Base-by-base conservation (phyloP, 2,329 filamentous ascomycete species). In the Fusarium sp. region DNA sequence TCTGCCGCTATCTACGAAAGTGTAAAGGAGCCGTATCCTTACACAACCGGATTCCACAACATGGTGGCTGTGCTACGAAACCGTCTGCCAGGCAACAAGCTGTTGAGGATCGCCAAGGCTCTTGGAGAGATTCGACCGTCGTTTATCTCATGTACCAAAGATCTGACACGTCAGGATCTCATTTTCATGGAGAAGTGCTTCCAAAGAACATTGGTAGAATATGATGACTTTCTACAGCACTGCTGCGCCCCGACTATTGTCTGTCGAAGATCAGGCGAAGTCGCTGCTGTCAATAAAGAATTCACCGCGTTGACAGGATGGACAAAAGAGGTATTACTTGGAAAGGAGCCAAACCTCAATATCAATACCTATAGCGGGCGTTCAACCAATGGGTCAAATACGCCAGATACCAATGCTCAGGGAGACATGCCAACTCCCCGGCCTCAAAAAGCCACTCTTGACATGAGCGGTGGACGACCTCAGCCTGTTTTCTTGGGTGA, bases 101-200 rank as follows among this genome's bases (percentile, higher is more conserved):
- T 92, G 0, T 81, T 95, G 27, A 90, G 91, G 63, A 97, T 98
- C 72, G 94, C 94, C 64, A 93, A 95, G 82, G 92, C 95, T 0
- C 87, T 99, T 56, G 92, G 93, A 10, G 94, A 92, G 46, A 97
- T 98, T 74, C 91, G 96, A 11, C 95, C 96, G 3, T 96, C 94
- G 0, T 96, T 99, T 78, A 95, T 98, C 70, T 91, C 94, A 14
- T 97, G 94, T 69, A 97, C 93, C 23, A 93, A 93, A 76, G 94
- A 93, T n/a, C 85, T 98, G 67, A 95, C 94, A 71, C 87, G 91
- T 20, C 92, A 96, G 76, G 96, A 99, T 80, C 85, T 98, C 32
- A 91, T 99, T 26, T 98, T 98, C 80, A 97, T 97, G 92, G 96
- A 99, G 80, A 97, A 97, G 82, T 97, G 93, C 77, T 94, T 98